Evolutionary conservation across 2,329 filamentous ascomycete species (phyloP).

Genomic region (Fusarium sp.): DNA sequence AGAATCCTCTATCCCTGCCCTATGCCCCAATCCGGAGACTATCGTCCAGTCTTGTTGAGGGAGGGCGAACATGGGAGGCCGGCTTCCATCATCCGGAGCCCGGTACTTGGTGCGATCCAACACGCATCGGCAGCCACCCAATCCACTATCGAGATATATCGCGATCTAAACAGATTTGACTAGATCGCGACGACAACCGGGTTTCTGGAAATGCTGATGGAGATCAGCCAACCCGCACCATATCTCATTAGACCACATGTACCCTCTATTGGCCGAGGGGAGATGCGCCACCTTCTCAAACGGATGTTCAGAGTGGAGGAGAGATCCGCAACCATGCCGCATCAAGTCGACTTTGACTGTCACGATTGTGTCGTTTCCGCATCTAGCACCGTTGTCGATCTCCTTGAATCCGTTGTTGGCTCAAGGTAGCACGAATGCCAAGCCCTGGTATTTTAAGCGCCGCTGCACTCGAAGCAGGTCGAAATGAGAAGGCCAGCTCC

Average conservation of each 20-base stretch:
- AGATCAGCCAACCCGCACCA: conserved; percentile 9
- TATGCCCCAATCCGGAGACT: conserved; percentile 16
- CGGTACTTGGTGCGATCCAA: conserved; percentile 32
- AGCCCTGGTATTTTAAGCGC: neutral
- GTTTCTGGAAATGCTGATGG: conserved; percentile 26
- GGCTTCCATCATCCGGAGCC: conserved; percentile 21
- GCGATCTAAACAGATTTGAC: conserved; percentile 34
- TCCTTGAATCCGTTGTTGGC: neutral
- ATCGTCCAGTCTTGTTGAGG: conserved; percentile 14
- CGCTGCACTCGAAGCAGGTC: neutral
- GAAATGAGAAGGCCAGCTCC: neutral
- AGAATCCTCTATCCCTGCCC: conserved; percentile 20
- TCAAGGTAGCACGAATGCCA: neutral
- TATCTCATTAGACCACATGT: neutral
- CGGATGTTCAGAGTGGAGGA: neutral
- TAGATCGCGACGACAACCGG: conserved; percentile 30
- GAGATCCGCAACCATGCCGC: conserved; percentile 1
- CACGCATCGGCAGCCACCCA: conserved; percentile 30
- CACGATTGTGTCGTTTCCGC: neutral
- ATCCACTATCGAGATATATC: conserved; percentile 41
- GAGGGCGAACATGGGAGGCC: conserved; percentile 1
- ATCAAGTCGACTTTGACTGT: neutral
- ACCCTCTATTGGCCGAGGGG: neutral
- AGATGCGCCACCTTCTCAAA: conserved; percentile 1
- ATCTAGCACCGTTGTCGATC: neutral